Percentiles rank a stretch among this genome's conserved stretches.
phyloP scores from a whole-genome alignment of 306 rosid genomes.

The Gastrolobium bilobum region DNA sequence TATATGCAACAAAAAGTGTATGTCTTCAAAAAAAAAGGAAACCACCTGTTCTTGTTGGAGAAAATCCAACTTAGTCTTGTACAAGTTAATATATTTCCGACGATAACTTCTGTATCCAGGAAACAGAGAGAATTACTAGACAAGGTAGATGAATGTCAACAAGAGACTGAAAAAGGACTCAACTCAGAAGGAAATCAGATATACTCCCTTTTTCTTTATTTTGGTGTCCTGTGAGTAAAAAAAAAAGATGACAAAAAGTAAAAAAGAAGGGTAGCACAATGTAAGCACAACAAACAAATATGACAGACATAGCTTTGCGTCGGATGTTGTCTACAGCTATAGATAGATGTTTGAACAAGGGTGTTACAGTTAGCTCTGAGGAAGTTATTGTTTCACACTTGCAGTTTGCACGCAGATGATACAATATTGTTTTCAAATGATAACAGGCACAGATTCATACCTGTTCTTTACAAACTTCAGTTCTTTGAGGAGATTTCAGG shows the following conservation, averaged over 20 bases:
- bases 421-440: background rate
- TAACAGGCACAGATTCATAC: background rate
- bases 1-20: constrained; percentile 15
- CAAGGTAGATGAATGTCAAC: constrained; percentile 30
- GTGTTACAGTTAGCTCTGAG: background rate
- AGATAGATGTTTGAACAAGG: background rate
- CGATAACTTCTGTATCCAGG: constrained; percentile 74
- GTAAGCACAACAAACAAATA: background rate
- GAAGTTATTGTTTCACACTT: constrained; percentile 8
- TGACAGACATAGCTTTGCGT: background rate
- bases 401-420: constrained; percentile 7
- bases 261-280: background rate
- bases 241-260: background rate
- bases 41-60: constrained; percentile 88
- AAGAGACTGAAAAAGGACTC: constrained; percentile 35
- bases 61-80: constrained; percentile 84
- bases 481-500: background rate
- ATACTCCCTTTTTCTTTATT: background rate
- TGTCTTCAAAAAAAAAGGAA: constrained; percentile 6
- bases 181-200: constrained; percentile 25
- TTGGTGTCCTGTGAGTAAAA: background rate
- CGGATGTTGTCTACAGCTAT: constrained; percentile 1
- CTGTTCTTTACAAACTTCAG: background rate
- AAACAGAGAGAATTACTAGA: constrained; percentile 37
- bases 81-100: constrained; percentile 75